A percentile compares a stretch with the other conserved stretches of the same genome.
Evolutionary conservation across 495 filamentous ascomycete species (phyloP).

Genomic region (Podospora fimiseda): DNA sequence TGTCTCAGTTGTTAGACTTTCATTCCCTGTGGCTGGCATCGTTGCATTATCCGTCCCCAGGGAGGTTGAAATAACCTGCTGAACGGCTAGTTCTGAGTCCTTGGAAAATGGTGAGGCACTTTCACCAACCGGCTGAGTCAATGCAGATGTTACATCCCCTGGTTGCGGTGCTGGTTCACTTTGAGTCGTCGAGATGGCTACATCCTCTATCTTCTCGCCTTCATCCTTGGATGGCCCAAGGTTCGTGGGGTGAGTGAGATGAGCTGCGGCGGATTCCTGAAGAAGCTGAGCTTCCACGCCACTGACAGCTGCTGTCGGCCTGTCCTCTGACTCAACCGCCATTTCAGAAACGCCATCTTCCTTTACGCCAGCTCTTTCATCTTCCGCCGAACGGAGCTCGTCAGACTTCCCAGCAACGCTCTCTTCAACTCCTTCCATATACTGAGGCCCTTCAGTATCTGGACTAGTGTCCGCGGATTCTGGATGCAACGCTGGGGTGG

Average conservation of each 20-base stretch:
- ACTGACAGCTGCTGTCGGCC: constrained; percentile 7
- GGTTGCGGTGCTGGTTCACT: too few species aligned
- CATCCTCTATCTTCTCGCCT: not conserved
- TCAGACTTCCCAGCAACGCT: constrained; percentile 11
- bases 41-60: too few species aligned
- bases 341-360: constrained; percentile 5
- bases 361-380: constrained; percentile 1
- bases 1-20: too few species aligned
- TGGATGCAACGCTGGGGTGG: constrained; percentile 32
- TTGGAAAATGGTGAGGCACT: too few species aligned
- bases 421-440: constrained; percentile 28
- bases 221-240: not conserved
- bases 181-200: not conserved
- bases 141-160: too few species aligned
- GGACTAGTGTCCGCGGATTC: constrained; percentile 49
- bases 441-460: constrained; percentile 44
- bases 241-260: constrained; percentile 4
- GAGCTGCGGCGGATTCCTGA: constrained; percentile 32
- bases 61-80: too few species aligned
- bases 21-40: too few species aligned
- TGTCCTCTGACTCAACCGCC: constrained; percentile 6
- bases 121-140: too few species aligned
- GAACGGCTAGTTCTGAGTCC: too few species aligned
- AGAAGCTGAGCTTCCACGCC: constrained; percentile 37
- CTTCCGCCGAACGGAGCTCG: constrained; percentile 1